Evolutionary conservation across 768 basidiomycete genomes (phyloP), one percentile per base, ranked within the genome.

Genomic region (Rhodocollybia butyracea): DNA sequence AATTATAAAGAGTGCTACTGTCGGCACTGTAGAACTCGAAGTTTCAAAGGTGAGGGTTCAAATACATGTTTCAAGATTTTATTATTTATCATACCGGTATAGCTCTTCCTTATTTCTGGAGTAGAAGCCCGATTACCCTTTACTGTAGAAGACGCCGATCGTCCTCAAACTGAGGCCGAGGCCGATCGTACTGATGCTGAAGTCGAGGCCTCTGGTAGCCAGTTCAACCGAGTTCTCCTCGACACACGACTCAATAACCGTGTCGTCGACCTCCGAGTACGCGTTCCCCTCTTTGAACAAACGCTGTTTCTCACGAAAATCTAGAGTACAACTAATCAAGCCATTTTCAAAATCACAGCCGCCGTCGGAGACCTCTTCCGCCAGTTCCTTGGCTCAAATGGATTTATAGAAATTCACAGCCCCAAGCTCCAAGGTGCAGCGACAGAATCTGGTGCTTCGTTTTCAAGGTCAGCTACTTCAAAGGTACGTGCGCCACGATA

Each of bases 381-480:
- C 41, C 81, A 88, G 47, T 89, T 82, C 73, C 76, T 99, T 54
- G 80, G 83, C 59, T 67, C 66, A 22, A 75, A 88, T 51, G 85
- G 87, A 21, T 98, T 98, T 68, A 84, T 83, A 51, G 96, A 98
- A 72, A 98, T 99, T 58, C 96, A 98, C 73, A 94, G 91, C 58
- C 97, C 97, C 5, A 99, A 98, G 74, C 79, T 99, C 2, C 94
- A 98, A 68, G 94, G 92, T 39, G 89, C 97, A 31, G 95, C 97
- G 8, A 98, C 97, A 2, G 97, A 98, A 73, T 91, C 89, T 12
- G 97, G 97, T 8, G 92, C 97, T 40, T 91, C 32, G 97, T 99
- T 36, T 99, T 98, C 82, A 94, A 95, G 77, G 97, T 98, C 42
- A 82, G 82, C 65, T 98, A 99, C 72, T 99, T 98, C 79, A 96